These are phyloP conservation scores for Fusarium sp. DNA, from an alignment of 2,329 filamentous ascomycete species.

Conservation along the genomic window DNA sequence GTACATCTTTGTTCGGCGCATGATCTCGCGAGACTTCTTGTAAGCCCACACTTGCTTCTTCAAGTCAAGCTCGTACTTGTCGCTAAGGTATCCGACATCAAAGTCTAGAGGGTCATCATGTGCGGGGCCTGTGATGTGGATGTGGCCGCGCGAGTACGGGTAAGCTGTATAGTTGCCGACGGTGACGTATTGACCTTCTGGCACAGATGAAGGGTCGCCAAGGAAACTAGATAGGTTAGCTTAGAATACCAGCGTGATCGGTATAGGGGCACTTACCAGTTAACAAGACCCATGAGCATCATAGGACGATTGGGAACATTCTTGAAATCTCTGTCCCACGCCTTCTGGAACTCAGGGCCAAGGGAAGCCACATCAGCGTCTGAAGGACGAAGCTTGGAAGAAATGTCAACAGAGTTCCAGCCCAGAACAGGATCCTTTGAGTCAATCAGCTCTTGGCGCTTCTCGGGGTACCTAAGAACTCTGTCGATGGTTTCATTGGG, in stretches of 20 bases:
- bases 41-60: slow-evolving; percentile 74
- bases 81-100: slow-evolving; percentile 68
- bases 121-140: slow-evolving; percentile 68
- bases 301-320: slow-evolving; percentile 60
- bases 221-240: slow-evolving; percentile 52
- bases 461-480: slow-evolving; percentile 62
- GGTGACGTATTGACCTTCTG: slow-evolving; percentile 64
- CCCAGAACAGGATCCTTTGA: slow-evolving; percentile 65
- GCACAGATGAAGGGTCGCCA: slow-evolving; percentile 57
- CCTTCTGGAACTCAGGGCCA: slow-evolving; percentile 64
- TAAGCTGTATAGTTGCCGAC: slow-evolving; percentile 61
- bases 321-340: slow-evolving; percentile 69
- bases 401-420: slow-evolving; percentile 70
- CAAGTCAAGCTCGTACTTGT: slow-evolving; percentile 70
- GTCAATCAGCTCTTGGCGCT: slow-evolving; percentile 60
- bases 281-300: slow-evolving; percentile 56
- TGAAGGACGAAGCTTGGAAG: slow-evolving; percentile 68
- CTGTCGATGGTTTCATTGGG: slow-evolving; percentile 61
- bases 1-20: slow-evolving; percentile 68
- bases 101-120: slow-evolving; percentile 65
- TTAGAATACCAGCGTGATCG: rapidly evolving
- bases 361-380: slow-evolving; percentile 65
- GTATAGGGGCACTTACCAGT: slow-evolving; percentile 38
- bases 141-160: slow-evolving; percentile 68
- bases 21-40: slow-evolving; percentile 74